phyloP scores from a whole-genome alignment of 192 early-diverging fungal species.

The Rhizophagus clarus region DNA sequence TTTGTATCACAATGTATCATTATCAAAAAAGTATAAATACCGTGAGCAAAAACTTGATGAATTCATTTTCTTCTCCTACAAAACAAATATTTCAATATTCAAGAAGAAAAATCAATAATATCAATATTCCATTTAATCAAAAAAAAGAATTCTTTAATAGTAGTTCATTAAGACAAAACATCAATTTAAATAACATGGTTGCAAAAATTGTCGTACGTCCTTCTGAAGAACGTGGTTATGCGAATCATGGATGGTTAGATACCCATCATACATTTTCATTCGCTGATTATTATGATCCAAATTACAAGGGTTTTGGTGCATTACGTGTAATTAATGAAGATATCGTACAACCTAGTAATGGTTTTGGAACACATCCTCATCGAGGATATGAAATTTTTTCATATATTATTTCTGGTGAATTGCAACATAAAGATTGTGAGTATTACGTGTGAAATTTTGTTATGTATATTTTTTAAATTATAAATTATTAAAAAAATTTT shows the following conservation, averaged over 20 bases:
- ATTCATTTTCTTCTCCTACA: no score
- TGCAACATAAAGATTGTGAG: conserved; percentile 47
- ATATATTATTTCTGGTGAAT: conserved; percentile 45
- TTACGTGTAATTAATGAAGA: conserved; percentile 55
- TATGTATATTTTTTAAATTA: not conserved
- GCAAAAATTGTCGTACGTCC: conserved; percentile 30
- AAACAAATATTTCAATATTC: no score
- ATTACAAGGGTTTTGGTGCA: conserved; percentile 35
- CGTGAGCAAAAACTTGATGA: no score
- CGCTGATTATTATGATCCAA: conserved; percentile 39
- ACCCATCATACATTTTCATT: conserved; percentile 51
- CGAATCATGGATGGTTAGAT: conserved; percentile 43
- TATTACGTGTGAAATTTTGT: conserved; percentile 9
- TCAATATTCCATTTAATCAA: no score
- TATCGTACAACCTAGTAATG: conserved; percentile 36
- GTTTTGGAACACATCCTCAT: conserved; percentile 50
- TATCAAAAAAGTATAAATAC: no score
- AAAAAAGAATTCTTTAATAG: no score
- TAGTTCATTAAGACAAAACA: no score
- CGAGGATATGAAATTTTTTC: conserved; percentile 47
- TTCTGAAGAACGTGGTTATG: conserved; percentile 35
- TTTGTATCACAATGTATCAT: no score
- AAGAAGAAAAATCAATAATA: no score
- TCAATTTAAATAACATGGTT: no score
- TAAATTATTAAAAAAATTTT: no score